phyloP scores from a whole-genome alignment of 179 eudicot genomes.

The Dionaea muscipula region DNA sequence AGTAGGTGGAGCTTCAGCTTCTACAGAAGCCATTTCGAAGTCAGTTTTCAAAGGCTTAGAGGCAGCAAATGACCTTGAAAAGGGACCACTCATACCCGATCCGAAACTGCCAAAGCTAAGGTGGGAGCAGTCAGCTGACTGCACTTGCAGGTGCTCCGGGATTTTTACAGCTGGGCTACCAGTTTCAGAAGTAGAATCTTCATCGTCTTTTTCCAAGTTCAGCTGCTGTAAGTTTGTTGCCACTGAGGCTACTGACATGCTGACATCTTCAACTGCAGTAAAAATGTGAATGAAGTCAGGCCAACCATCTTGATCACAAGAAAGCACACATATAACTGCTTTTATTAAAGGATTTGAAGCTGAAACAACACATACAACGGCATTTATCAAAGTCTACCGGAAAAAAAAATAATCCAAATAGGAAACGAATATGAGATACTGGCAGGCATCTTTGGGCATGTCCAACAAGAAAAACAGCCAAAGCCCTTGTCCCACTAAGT shows the following conservation, averaged over 20 bases:
- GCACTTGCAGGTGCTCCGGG: constrained; percentile 80
- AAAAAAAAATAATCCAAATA: no score
- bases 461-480: no score
- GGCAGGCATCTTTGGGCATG: no score
- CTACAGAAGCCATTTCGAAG: constrained; percentile 37
- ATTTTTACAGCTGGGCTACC: constrained; percentile 72
- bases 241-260: constrained; percentile 47
- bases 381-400: no score
- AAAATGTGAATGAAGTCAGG: background rate
- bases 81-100: constrained; percentile 36
- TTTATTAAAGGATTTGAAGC: no score
- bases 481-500: no score
- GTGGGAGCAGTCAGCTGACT: constrained; percentile 63
- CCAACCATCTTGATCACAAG: background rate
- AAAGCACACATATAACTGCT: no score
- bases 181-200: constrained; percentile 35
- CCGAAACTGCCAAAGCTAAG: constrained; percentile 96
- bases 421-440: no score
- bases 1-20: constrained; percentile 37
- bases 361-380: no score
- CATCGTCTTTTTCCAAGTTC: constrained; percentile 41
- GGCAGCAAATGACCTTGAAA: constrained; percentile 38
- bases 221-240: constrained; percentile 58
- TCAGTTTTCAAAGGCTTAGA: constrained; percentile 31
- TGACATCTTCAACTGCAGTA: constrained; percentile 43